A percentile compares a stretch with the other conserved stretches of the same genome.
Evolutionary conservation across 2,329 filamentous ascomycete species (phyloP).

Genomic region (Beauveria sp.): DNA sequence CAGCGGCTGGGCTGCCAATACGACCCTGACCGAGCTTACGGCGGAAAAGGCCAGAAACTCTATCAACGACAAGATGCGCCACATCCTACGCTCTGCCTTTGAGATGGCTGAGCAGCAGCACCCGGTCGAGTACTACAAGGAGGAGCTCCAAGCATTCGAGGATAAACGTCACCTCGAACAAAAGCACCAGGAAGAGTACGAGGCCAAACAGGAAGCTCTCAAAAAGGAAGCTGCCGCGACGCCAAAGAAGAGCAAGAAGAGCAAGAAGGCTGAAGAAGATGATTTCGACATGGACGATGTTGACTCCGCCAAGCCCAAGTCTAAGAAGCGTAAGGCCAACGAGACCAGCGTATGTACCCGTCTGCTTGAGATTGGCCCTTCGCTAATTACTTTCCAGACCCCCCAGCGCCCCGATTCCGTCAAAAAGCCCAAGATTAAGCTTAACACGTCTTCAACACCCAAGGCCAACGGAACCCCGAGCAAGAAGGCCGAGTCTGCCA

Average conservation of each 20-base stretch:
- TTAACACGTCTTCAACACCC: slow-evolving; percentile 57
- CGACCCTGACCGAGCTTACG: slow-evolving; percentile 69
- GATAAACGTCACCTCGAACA: slow-evolving; percentile 56
- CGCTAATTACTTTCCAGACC: slow-evolving; percentile 30
- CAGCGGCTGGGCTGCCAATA: slow-evolving; percentile 89
- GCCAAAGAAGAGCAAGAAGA: slow-evolving; percentile 12
- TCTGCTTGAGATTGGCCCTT: slow-evolving; percentile 10
- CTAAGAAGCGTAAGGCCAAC: slow-evolving; percentile 78
- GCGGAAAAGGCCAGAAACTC: slow-evolving; percentile 61
- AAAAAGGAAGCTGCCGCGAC: slow-evolving; percentile 37
- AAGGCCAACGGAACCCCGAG: slow-evolving; percentile 62
- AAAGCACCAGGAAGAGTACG: slow-evolving; percentile 35
- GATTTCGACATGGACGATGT: slow-evolving; percentile 56
- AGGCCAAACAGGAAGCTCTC: slow-evolving; percentile 14
- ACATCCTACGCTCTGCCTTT: slow-evolving; percentile 72
- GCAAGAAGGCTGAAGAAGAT: slow-evolving; percentile 39
- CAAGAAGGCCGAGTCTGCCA: slow-evolving; percentile 44
- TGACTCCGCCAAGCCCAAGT: slow-evolving; percentile 58
- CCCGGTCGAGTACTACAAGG: slow-evolving; percentile 75
- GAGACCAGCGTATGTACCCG: slow-evolving; percentile 42
- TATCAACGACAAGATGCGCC: slow-evolving; percentile 70
- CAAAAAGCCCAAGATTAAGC: slow-evolving; percentile 62
- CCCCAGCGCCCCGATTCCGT: slow-evolving; percentile 53
- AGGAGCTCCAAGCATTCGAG: slow-evolving; percentile 59
- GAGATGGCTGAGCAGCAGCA: slow-evolving; percentile 71